Evolutionary conservation across 2,329 filamentous ascomycete genomes (phyloP).

Genomic region (Monascus ruber): DNA sequence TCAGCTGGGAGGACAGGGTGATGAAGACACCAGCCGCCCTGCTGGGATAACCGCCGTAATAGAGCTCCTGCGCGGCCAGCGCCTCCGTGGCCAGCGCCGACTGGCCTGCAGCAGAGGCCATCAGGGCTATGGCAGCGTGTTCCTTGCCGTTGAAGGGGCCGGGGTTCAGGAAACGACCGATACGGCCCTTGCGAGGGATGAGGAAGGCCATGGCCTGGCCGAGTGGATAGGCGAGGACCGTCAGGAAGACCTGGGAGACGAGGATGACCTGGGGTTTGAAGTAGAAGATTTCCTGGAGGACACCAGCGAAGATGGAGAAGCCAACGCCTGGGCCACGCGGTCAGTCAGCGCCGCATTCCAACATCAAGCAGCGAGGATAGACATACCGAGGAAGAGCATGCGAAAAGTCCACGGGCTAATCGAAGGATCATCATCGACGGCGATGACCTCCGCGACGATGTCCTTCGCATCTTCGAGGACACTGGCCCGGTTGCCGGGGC

Average conservation of each 20-base stretch:
- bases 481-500: too few species aligned
- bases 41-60: constrained; percentile 32
- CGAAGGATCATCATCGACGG: constrained; percentile 26
- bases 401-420: constrained; percentile 29
- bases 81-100: constrained; percentile 28
- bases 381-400: constrained; percentile 26
- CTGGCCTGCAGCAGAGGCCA: constrained; percentile 30
- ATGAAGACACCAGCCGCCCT: constrained; percentile 34
- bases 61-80: constrained; percentile 37
- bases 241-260: constrained; percentile 35
- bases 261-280: constrained; percentile 39
- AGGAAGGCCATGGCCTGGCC: constrained; percentile 28
- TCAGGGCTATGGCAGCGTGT: constrained; percentile 27
- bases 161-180: constrained; percentile 31
- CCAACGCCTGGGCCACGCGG: constrained; percentile 13
- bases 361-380: neutral
- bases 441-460: constrained; percentile 2
- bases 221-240: constrained; percentile 34
- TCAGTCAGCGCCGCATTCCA: neutral
- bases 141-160: constrained; percentile 28
- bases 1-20: constrained; percentile 37
- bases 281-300: constrained; percentile 35
- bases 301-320: constrained; percentile 26
- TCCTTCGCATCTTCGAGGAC: constrained; percentile 1
- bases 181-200: constrained; percentile 23